These are phyloP conservation scores for Smittium culicis DNA, from an alignment of 371 early-diverging fungal genomes.

Conservation along the genomic window DNA sequence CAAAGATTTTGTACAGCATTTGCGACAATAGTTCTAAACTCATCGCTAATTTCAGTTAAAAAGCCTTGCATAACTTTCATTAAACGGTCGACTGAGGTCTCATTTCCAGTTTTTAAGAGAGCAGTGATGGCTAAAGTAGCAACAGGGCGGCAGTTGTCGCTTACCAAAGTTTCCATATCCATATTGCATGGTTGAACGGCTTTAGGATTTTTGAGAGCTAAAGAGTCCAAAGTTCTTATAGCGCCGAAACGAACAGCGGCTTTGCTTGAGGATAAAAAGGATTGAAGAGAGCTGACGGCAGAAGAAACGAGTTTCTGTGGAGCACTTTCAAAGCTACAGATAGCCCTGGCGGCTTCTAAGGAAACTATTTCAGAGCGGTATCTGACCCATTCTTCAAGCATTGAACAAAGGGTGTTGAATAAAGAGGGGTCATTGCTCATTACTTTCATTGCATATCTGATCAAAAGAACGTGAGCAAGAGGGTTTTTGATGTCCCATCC, in stretches of 20 bases:
- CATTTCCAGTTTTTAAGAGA: conserved; percentile 94
- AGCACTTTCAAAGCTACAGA: conserved; percentile 74
- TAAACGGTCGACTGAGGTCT: conserved; percentile 88
- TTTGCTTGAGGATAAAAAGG: conserved; percentile 82
- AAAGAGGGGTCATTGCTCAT: conserved; percentile 73
- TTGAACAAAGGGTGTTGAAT: conserved; percentile 53
- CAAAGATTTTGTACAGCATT: conserved; percentile 91
- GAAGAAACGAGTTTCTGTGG: conserved; percentile 75
- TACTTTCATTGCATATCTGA: conserved; percentile 82
- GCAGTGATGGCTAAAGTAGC: conserved; percentile 98
- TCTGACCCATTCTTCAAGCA: conserved; percentile 78
- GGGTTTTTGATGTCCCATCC: conserved; percentile 51
- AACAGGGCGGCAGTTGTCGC: conserved; percentile 89
- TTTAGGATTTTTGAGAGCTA: conserved; percentile 74
- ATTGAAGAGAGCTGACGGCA: conserved; percentile 81
- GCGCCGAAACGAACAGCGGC: conserved; percentile 91
- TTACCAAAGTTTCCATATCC: conserved; percentile 93
- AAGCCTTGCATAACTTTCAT: conserved; percentile 96
- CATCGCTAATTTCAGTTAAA: conserved; percentile 95
- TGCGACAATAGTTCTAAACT: conserved; percentile 94
- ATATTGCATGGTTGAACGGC: conserved; percentile 88
- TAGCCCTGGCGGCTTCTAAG: conserved; percentile 93
- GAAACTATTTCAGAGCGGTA: conserved; percentile 95
- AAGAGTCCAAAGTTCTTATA: conserved; percentile 82
- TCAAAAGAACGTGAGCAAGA: conserved; percentile 80